Conservation (phyloP, 2,329 filamentous ascomycete genomes). For the Lecanicillium sp. region DNA sequence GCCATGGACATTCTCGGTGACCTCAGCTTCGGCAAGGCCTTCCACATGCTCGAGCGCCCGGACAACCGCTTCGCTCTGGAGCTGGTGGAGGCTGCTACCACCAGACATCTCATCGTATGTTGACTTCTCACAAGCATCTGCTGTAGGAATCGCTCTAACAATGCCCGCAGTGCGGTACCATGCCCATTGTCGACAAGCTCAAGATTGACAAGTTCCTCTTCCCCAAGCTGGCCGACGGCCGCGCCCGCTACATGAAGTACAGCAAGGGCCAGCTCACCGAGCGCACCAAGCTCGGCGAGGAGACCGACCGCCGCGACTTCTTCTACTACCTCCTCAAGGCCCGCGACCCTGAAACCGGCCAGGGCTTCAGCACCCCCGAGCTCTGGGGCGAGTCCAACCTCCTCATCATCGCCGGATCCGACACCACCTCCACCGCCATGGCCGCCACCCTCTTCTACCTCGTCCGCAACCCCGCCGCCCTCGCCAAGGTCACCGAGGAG, state of each 20-base stretch:
- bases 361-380: constrained; percentile 58
- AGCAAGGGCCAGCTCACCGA: constrained; percentile 61
- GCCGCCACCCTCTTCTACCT: constrained; percentile 59
- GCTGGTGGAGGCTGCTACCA: constrained; percentile 61
- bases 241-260: constrained; percentile 66
- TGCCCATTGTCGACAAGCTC: constrained; percentile 61
- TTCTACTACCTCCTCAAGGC: constrained; percentile 70
- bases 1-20: constrained; percentile 59
- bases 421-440: constrained; percentile 66
- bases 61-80: constrained; percentile 62
- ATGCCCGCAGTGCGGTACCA: constrained; percentile 57
- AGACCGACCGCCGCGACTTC: constrained; percentile 65
- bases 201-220: constrained; percentile 64
- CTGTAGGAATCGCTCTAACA: not conserved
- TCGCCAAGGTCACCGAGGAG: constrained; percentile 44
- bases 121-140: not conserved
- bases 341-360: constrained; percentile 63
- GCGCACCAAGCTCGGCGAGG: constrained; percentile 59
- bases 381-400: constrained; percentile 67
- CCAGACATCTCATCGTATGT: constrained; percentile 61
- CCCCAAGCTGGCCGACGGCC: constrained; percentile 57
- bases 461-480: constrained; percentile 42
- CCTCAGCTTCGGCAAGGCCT: constrained; percentile 55
- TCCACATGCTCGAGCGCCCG: constrained; percentile 53
- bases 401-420: constrained; percentile 65